Conservation (phyloP, 2,329 filamentous ascomycete genomes). For the Pseudonectria foliicola region DNA sequence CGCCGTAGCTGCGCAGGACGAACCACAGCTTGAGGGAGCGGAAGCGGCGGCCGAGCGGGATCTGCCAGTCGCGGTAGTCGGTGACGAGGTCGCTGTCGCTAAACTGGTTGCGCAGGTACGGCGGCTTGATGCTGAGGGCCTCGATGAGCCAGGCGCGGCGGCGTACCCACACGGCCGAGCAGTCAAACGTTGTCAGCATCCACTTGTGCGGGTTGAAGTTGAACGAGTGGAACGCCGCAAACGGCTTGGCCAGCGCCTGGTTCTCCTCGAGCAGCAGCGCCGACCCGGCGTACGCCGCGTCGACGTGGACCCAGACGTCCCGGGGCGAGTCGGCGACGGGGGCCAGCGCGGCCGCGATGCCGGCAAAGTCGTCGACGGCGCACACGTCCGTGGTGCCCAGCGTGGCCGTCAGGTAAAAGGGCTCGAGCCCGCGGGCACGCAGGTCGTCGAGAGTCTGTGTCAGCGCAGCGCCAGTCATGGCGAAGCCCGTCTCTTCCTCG, state of each 20-base stretch:
- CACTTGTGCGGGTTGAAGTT: conserved; percentile 98
- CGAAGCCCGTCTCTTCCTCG: conserved; percentile 54
- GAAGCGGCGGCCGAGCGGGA: conserved; percentile 84
- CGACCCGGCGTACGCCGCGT: conserved; percentile 86
- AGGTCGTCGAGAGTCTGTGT: conserved; percentile 56
- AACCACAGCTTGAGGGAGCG: conserved; percentile 92
- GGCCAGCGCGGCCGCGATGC: conserved; percentile 50
- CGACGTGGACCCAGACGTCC: conserved; percentile 83
- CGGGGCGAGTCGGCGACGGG: conserved; percentile 24
- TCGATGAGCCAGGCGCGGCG: conserved; percentile 69
- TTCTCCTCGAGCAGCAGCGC: conserved; percentile 78
- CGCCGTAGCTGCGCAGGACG: conserved; percentile 75
- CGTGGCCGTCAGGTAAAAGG: conserved; percentile 80
- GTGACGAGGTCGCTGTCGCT: conserved; percentile 79
- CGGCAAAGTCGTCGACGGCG: conserved; percentile 73
- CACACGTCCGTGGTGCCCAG: conserved; percentile 86
- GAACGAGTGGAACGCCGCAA: conserved; percentile 74
- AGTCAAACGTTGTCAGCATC: conserved; percentile 90
- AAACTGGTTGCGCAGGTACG: conserved; percentile 75
- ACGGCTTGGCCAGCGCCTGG: conserved; percentile 56
- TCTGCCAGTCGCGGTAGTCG: conserved; percentile 96
- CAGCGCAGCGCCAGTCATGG: conserved; percentile 60
- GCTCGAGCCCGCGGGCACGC: conserved; percentile 62
- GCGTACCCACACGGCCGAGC: conserved; percentile 72
- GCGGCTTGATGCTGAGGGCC: conserved; percentile 69